phyloP scores from a whole-genome alignment of 305 asterid genomes.

The Solanum hybrid region DNA sequence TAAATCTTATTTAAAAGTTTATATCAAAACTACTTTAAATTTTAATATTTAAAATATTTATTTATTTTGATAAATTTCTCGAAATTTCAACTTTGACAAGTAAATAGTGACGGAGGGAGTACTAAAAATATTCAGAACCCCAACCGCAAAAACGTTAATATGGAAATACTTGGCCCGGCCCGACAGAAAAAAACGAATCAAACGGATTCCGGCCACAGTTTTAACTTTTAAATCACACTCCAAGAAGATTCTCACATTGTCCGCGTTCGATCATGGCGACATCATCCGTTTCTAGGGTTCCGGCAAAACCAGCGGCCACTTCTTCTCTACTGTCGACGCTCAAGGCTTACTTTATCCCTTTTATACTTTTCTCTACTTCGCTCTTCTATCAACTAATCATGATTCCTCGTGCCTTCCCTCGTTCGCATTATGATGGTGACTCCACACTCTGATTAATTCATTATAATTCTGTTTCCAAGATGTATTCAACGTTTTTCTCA shows the following conservation, averaged over 20 bases:
- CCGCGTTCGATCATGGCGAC: conserved; percentile 32
- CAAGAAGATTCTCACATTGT: not conserved
- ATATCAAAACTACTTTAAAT: too few species aligned
- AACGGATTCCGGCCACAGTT: not conserved
- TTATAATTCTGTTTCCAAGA: not conserved
- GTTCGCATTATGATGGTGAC: conserved; percentile 71
- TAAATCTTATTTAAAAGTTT: too few species aligned
- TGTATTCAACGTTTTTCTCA: not conserved
- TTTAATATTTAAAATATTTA: too few species aligned
- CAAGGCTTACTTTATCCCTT: conserved; percentile 62
- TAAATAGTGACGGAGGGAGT: not conserved
- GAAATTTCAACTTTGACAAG: not conserved
- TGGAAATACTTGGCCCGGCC: not conserved
- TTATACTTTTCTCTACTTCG: conserved; percentile 44
- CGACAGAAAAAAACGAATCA: not conserved
- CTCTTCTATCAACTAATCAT: conserved; percentile 68
- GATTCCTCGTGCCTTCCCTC: conserved; percentile 69
- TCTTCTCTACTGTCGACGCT: conserved; percentile 21
- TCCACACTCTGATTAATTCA: not conserved
- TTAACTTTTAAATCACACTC: not conserved
- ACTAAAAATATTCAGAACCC: not conserved
- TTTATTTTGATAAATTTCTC: too few species aligned
- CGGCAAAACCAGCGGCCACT: conserved; percentile 5
- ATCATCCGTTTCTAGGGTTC: conserved; percentile 6
- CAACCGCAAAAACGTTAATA: not conserved